Percentiles rank a stretch among this genome's conserved stretches.
Conservation (phyloP, 768 basidiomycete species). For the Porpolomopsis calyptriformis region DNA sequence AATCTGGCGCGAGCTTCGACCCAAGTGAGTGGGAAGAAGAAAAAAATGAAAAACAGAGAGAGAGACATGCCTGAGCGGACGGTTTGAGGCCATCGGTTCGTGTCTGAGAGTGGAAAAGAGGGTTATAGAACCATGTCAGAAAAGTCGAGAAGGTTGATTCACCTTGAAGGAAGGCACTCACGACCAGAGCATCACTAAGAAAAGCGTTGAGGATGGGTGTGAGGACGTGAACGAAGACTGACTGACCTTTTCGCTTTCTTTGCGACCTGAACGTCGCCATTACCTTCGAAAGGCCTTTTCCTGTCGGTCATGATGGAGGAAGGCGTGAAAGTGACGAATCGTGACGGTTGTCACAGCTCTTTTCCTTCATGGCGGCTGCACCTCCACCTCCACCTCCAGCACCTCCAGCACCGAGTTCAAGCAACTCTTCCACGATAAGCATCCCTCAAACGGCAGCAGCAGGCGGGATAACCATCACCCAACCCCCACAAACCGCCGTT, state of each 20-base stretch:
- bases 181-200: conserved; percentile 61
- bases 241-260: conserved; percentile 65
- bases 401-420: neutral
- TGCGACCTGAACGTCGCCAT: conserved; percentile 33
- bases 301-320: conserved; percentile 46
- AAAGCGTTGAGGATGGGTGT: conserved; percentile 2
- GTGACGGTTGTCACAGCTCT: neutral
- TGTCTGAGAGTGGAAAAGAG: conserved; percentile 39
- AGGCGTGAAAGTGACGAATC: neutral
- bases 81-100: conserved; percentile 34
- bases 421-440: conserved; percentile 11
- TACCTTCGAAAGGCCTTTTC: conserved; percentile 51
- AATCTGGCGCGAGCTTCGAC: conserved; percentile 39
- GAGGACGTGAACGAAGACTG: conserved; percentile 1
- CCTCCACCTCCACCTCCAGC: too few relatives aligned
- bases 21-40: neutral
- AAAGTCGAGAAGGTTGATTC: conserved; percentile 46
- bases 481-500: conserved; percentile 70
- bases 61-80: conserved; percentile 21
- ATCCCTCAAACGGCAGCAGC: conserved; percentile 47
- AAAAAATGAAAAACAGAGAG: conserved; percentile 1
- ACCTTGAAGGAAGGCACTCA: conserved; percentile 43
- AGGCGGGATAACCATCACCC: conserved; percentile 62
- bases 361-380: too few relatives aligned
- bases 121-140: conserved; percentile 68